Conservation (phyloP, 2,329 filamentous ascomycete genomes). For the Sclerotinia spermophila region DNA sequence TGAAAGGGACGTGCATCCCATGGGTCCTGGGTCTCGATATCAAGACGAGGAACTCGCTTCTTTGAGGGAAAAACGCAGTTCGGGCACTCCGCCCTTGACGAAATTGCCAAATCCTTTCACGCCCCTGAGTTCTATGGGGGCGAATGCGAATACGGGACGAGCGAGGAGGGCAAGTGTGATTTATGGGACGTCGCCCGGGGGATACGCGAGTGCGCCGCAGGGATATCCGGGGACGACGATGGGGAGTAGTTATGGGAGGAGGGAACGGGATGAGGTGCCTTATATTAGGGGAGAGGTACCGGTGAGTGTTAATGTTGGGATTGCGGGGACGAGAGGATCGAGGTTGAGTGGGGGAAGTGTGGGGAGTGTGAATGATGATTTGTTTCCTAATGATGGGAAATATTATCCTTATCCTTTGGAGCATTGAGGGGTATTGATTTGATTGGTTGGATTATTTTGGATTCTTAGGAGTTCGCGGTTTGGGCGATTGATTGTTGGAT, state of each 20-base stretch:
- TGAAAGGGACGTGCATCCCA: not conserved
- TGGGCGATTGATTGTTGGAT: not conserved
- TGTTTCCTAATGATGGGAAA: conserved; percentile 29
- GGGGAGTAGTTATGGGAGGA: not conserved
- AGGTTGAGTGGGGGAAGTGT: conserved; percentile 2
- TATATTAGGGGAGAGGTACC: conserved; percentile 13
- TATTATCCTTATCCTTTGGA: conserved; percentile 29
- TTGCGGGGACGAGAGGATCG: not conserved
- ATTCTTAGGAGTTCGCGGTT: not conserved
- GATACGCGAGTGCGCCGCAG: conserved; percentile 9
- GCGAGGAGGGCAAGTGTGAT: conserved; percentile 14
- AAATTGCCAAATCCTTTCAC: conserved; percentile 7
- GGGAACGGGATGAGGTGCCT: not conserved
- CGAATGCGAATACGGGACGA: not conserved
- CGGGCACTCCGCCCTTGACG: not conserved
- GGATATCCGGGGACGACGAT: not conserved
- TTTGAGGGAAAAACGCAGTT: conserved; percentile 6
- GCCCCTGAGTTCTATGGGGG: not conserved
- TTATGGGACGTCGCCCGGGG: not conserved
- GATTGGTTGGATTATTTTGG: not conserved
- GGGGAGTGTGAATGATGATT: conserved; percentile 9
- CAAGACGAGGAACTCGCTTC: not conserved
- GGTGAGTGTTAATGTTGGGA: not conserved
- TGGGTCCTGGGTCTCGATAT: not conserved
- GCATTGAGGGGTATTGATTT: not conserved